Base-by-base conservation (phyloP, 352 stramenopile species). In the Pythium volutum region DNA sequence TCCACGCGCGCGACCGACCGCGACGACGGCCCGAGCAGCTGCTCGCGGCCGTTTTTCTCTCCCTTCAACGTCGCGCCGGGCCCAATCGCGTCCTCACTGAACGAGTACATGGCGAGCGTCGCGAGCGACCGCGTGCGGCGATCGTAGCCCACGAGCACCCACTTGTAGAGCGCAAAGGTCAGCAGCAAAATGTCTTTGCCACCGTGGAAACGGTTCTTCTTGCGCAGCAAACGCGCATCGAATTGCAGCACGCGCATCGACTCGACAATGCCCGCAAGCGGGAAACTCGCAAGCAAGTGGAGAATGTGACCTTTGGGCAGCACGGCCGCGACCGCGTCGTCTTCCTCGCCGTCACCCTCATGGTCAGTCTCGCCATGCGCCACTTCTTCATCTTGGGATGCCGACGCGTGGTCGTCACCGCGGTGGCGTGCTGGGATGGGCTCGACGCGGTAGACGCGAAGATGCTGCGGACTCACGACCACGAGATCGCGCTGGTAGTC, bases 371-470 rank as follows among this genome's bases (percentile, higher is more conserved):
- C 52, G 9, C 27, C 46, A 33, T 34, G 42, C 33, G 2, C 22
- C 15, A 7, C 27, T 43, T 34, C 36, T 46, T 18, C 25, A 7
- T 56, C 54, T 20, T 31, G 33, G 20, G 12, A 16, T 6, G 31
- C 2, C 26, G 49, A 3, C 26, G 39, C 18, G 23, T 29, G 9
- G 41, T 57, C 27, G 20, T 59, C 41, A 31, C 33, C 39, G 34
- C 55, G 39, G 46, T 56, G 64, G 0, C 54, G 49, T 29, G 48
- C 48, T 4, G 70, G 72, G 52, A 77, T 73, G 27, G 85, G 83
- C 69, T 95, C 84, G 39, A 95, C 55, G 59, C 84, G 82, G 69
- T 93, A 95, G 47, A 95, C 71, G 59, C 83, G 82, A 23, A 95
- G 68, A 55, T 68, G 83, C 45, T 95, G 79, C 15, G 86, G 84